Base-by-base conservation (phyloP, 2,329 filamentous ascomycete species). In the Fusarium tjaetaba region DNA sequence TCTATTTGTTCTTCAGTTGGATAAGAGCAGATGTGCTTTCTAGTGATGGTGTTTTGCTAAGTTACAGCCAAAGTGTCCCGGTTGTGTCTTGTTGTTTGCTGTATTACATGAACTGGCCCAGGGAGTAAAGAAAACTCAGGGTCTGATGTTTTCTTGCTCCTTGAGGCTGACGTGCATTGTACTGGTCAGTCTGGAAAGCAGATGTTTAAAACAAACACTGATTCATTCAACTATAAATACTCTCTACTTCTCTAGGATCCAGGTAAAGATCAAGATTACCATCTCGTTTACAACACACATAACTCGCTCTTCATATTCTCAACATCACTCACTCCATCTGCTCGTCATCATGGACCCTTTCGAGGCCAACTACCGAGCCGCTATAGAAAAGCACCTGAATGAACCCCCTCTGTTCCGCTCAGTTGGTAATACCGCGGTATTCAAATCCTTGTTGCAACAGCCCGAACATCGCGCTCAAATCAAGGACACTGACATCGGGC, bases 11-110 rank as follows among this genome's bases (percentile, higher is more conserved):
- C 36, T 7, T 48, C 45, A 4, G 45, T 15, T 26, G 2, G 6
- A 22, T 15, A 9, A 22, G 3, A 36, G 9, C 13, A 36, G 1
- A 8, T 16, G 9, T 4, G 4, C 4, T 22, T 36, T 2, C 18
- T 26, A 2, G 13, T 8, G 6, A 20, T 15, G 0, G 13, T 3
- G 18, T 8, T 26, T 36, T 36, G 32, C 13, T 26, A 3, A 36
- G 3, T 22, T 36, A 6, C 9, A 22, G 20, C 24, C 15, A 15
- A 28, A 22, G 22, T 13, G 9, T 14, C 13, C 4, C 2, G 20
- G 20, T 22, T 6, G 7, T 24, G 5, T 36, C 5, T 26, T 36
- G 49, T 7, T 3, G 49, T 52, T 52, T 52, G 13, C 2, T 52
- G 7, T 18, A 4, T 16, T 22, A 38, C 18, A 34, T 6, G 16